Percentiles rank a stretch among this genome's conserved stretches.
phyloP scores from a whole-genome alignment of 1,139 yeast genomes.

The Nakaseomyces delphensis region DNA sequence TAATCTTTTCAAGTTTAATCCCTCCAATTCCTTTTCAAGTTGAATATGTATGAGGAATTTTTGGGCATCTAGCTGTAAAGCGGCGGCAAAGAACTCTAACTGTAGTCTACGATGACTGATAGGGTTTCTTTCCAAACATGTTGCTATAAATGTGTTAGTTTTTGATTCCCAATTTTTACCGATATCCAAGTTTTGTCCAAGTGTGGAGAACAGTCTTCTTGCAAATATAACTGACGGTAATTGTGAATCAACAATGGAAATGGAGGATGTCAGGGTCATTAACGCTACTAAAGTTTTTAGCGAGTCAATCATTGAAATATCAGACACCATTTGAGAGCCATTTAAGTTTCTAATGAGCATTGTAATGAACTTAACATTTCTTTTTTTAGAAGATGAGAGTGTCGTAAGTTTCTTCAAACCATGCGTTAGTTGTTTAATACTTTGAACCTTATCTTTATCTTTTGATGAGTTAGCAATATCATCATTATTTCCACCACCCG shows the following conservation, averaged over 20 bases:
- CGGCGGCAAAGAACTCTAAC: slow-evolving; percentile 28
- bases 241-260: slow-evolving; percentile 15
- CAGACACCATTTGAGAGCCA: slow-evolving; percentile 20
- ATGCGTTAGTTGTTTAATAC: slow-evolving; percentile 21
- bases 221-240: slow-evolving; percentile 18
- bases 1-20: slow-evolving; percentile 18
- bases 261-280: slow-evolving; percentile 17
- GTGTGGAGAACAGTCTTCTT: slow-evolving; percentile 17
- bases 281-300: slow-evolving; percentile 16
- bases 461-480: slow-evolving; percentile 4
- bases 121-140: slow-evolving; percentile 21
- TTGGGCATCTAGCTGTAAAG: slow-evolving; percentile 21
- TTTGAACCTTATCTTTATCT: slow-evolving; percentile 14
- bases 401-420: slow-evolving; percentile 21
- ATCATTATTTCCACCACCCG: neutral
- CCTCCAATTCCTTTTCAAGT: slow-evolving; percentile 16
- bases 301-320: slow-evolving; percentile 20
- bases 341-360: slow-evolving; percentile 19
- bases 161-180: slow-evolving; percentile 16
- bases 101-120: slow-evolving; percentile 20
- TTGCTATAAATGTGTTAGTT: slow-evolving; percentile 17
- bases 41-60: slow-evolving; percentile 19
- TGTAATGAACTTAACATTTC: slow-evolving; percentile 18
- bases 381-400: slow-evolving; percentile 15
- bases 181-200: slow-evolving; percentile 14